These are phyloP conservation scores for Cyberlindnera veronae DNA, from an alignment of 805 yeast genomes.

Conservation along the genomic window DNA sequence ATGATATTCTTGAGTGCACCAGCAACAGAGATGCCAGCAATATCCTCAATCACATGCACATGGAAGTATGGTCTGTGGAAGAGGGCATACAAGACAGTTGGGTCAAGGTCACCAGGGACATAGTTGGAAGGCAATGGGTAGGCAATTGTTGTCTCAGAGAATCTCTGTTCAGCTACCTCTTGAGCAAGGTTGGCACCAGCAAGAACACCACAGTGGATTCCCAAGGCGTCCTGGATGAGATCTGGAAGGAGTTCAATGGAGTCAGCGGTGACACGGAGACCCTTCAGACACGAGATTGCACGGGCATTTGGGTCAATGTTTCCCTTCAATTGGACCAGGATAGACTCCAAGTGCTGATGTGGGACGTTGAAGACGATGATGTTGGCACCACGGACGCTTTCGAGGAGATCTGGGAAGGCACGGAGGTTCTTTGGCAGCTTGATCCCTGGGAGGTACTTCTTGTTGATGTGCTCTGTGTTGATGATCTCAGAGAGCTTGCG, in stretches of 20 bases:
- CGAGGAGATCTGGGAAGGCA: conserved; percentile 78
- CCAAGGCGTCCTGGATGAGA: conserved; percentile 69
- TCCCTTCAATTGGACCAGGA: conserved; percentile 71
- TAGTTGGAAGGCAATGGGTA: conserved; percentile 69
- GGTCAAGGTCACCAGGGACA: conserved; percentile 71
- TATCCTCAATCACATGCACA: conserved; percentile 84
- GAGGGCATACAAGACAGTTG: conserved; percentile 62
- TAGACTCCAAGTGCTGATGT: conserved; percentile 82
- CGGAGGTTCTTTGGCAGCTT: conserved; percentile 73
- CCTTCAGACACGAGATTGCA: conserved; percentile 92
- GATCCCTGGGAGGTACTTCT: conserved; percentile 83
- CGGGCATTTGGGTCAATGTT: conserved; percentile 63
- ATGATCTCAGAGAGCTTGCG: conserved; percentile 80
- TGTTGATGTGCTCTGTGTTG: conserved; percentile 85
- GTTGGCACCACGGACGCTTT: conserved; percentile 74
- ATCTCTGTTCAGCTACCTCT: conserved; percentile 88
- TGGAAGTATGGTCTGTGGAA: conserved; percentile 98
- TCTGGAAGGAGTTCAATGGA: conserved; percentile 80
- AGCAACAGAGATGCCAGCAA: conserved; percentile 90
- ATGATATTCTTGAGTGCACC: conserved; percentile 95
- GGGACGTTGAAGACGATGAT: conserved; percentile 89
- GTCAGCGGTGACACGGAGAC: conserved; percentile 75
- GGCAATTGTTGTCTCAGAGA: conserved; percentile 97
- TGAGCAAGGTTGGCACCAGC: conserved; percentile 96
- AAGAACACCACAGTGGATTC: conserved; percentile 88